Evolutionary conservation across 1,139 yeast species (phyloP).

Genomic region (Yamadazyma dushanensis): DNA sequence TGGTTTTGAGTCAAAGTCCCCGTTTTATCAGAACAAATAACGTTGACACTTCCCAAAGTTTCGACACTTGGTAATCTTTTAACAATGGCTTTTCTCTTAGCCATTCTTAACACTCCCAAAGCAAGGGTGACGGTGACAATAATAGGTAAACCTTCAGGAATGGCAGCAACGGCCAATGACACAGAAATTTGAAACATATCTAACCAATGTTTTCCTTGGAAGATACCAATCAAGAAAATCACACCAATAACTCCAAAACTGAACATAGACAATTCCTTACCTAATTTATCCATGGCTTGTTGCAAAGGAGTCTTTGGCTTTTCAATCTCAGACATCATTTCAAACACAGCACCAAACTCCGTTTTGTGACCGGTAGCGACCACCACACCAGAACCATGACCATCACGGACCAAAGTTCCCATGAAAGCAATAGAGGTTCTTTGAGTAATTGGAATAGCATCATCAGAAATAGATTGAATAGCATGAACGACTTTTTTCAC

Average conservation of each 20-base stretch:
- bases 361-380: conserved; percentile 85
- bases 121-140: conserved; percentile 96
- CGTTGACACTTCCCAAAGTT: conserved; percentile 92
- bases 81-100: conserved; percentile 87
- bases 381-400: conserved; percentile 91
- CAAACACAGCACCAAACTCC: conserved; percentile 86
- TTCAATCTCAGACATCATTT: conserved; percentile 90
- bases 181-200: conserved; percentile 98
- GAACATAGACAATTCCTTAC: conserved; percentile 80
- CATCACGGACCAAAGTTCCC: conserved; percentile 96
- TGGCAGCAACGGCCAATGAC: conserved; percentile 95
- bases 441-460: conserved; percentile 52
- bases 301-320: conserved; percentile 97
- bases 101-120: conserved; percentile 93
- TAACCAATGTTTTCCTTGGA: conserved; percentile 91
- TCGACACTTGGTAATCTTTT: conserved; percentile 93
- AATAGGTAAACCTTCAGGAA: conserved; percentile 96
- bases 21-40: conserved; percentile 92
- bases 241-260: conserved; percentile 84
- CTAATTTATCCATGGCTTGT: conserved; percentile 89
- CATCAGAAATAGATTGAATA: conserved; percentile 24
- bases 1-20: conserved; percentile 94
- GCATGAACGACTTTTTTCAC: conserved; percentile 58
- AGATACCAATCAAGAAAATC: conserved; percentile 80
- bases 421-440: conserved; percentile 81